Conservation (phyloP, 441 rosid species). For the Eutrema salsugineum region DNA sequence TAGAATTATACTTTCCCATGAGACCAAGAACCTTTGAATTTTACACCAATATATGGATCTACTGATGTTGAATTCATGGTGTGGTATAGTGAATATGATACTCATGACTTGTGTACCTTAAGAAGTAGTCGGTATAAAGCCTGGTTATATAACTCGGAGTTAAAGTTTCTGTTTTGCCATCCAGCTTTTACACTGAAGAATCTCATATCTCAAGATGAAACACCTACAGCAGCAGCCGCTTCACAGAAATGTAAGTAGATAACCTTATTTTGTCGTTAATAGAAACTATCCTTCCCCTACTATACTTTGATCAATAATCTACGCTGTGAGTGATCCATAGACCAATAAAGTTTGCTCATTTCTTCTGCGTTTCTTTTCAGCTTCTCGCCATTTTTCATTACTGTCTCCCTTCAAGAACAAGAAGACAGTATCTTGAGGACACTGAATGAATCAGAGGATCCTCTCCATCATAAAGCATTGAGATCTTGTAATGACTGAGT, state of each 20-base stretch:
- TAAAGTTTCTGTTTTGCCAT: constrained; percentile 24
- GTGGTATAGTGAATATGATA: neutral
- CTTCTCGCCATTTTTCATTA: constrained; percentile 80
- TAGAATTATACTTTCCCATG: neutral
- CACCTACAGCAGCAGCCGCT: constrained; percentile 52
- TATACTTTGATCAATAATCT: neutral
- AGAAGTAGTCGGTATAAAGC: neutral
- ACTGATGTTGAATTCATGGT: neutral
- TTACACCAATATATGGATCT: neutral
- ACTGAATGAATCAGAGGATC: neutral
- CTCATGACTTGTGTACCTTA: neutral
- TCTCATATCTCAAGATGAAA: constrained; percentile 84
- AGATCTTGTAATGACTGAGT: constrained; percentile 14
- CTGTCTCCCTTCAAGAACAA: constrained; percentile 90
- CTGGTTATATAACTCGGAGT: neutral
- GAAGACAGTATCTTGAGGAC: constrained; percentile 42
- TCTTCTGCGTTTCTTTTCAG: constrained; percentile 36
- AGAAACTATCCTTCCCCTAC: neutral
- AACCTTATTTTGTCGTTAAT: neutral
- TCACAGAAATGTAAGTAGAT: constrained; percentile 66
- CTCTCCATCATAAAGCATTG: constrained; percentile 5
- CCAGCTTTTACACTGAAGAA: constrained; percentile 83
- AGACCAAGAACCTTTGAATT: neutral
- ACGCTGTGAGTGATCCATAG: neutral
- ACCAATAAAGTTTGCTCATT: neutral